Evolutionary conservation across 2,329 filamentous ascomycete genomes (phyloP).

Genomic region (Diaporthe capsici): DNA sequence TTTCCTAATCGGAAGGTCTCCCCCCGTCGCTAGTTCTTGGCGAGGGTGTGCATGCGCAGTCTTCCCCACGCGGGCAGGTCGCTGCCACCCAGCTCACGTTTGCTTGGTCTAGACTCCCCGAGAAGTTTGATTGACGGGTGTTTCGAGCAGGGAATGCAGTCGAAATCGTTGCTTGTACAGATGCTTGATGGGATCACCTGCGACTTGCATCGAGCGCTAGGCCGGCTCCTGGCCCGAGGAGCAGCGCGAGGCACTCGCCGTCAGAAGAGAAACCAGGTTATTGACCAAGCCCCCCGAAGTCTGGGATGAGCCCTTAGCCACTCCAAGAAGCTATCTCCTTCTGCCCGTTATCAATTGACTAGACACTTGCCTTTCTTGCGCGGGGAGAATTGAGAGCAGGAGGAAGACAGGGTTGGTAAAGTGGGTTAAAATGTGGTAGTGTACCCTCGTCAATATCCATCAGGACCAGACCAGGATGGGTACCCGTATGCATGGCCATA

Average conservation of each 20-base stretch:
- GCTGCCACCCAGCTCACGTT: not conserved
- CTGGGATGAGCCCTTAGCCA: not conserved
- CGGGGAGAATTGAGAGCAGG: not conserved
- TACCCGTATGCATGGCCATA: not conserved
- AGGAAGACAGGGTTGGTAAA: not conserved
- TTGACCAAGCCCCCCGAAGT: no score
- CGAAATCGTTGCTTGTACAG: not conserved
- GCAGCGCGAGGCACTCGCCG: not conserved
- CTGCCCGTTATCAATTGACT: not conserved
- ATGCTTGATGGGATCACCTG: constrained; percentile 23
- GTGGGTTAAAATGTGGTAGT: not conserved
- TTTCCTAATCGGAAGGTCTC: constrained; percentile 19
- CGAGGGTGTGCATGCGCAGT: not conserved
- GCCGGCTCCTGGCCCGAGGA: constrained; percentile 16
- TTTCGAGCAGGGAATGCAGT: not conserved
- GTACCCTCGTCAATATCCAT: no score
- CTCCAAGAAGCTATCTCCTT: not conserved
- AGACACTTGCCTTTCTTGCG: not conserved
- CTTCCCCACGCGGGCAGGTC: constrained; percentile 10
- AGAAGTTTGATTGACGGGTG: not conserved
- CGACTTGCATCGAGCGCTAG: constrained; percentile 4
- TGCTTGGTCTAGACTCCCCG: not conserved
- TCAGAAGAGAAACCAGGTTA: not conserved
- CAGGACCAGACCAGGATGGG: not conserved
- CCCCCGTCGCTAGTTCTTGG: constrained; percentile 14